Evolutionary conservation across 805 yeast genomes (phyloP).

Genomic region (Wickerhamomyces sydowiorum): DNA sequence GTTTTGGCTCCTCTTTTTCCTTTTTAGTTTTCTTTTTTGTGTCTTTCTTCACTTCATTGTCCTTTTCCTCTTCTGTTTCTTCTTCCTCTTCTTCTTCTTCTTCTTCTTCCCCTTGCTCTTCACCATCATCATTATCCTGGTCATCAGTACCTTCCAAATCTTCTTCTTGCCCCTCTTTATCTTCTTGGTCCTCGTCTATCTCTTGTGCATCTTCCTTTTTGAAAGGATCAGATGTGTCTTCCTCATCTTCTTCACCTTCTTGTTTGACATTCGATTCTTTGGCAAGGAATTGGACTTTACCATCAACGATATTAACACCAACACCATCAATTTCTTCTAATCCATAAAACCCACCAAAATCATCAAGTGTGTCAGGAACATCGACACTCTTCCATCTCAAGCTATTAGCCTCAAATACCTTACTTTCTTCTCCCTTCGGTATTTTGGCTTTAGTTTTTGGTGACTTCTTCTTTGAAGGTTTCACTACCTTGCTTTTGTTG

Average conservation of each 20-base stretch:
- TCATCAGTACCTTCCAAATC: conserved; percentile 18
- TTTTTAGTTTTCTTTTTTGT: conserved; percentile 10
- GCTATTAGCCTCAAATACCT: conserved; percentile 40
- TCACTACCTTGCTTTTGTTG: neutral
- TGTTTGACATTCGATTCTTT: conserved; percentile 26
- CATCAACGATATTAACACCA: conserved; percentile 68
- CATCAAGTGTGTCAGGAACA: conserved; percentile 78
- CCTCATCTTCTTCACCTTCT: conserved; percentile 10
- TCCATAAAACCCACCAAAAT: conserved; percentile 88
- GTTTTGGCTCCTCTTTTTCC: conserved; percentile 21
- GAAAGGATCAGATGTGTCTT: conserved; percentile 2
- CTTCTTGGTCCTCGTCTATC: conserved; percentile 16
- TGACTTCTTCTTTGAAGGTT: conserved; percentile 1
- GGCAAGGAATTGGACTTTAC: conserved; percentile 55
- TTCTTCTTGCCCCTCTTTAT: conserved; percentile 11
- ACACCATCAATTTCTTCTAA: conserved; percentile 94
- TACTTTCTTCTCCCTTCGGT: neutral
- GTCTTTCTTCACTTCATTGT: conserved; percentile 10
- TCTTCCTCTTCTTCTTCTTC: conserved; percentile 17
- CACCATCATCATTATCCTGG: conserved; percentile 11
- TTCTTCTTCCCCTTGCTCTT: conserved; percentile 8
- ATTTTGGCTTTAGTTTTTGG: neutral
- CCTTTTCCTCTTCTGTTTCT: conserved; percentile 17
- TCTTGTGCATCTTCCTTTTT: conserved; percentile 12
- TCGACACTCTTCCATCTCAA: conserved; percentile 78